phyloP scores from a whole-genome alignment of 1,284 basidiomycete species.

The Kwoniella shivajii region DNA sequence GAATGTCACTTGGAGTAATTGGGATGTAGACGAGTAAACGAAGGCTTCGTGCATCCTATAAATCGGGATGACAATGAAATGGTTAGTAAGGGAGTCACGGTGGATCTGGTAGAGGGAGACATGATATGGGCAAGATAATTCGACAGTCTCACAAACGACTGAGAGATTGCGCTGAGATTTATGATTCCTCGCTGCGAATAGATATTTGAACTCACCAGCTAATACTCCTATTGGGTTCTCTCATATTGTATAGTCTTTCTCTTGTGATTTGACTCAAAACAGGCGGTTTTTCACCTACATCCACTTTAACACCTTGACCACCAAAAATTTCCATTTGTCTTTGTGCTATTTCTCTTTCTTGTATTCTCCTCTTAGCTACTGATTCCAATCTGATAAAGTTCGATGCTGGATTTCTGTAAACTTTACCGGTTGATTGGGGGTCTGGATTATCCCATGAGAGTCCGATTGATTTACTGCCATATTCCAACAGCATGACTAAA shows the following conservation, averaged over 20 bases:
- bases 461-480: conserved; percentile 18
- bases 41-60: conserved; percentile 54
- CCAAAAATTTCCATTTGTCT: conserved; percentile 33
- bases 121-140: no score
- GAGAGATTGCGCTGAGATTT: no score
- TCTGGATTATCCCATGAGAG: conserved; percentile 28
- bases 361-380: conserved; percentile 26
- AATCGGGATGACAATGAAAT: background rate
- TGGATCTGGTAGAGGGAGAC: no score
- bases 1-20: conserved; percentile 51
- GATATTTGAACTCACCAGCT: conserved; percentile 37
- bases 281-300: conserved; percentile 40
- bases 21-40: conserved; percentile 43
- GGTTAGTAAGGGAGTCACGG: no score
- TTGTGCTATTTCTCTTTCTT: conserved; percentile 39
- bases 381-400: conserved; percentile 24
- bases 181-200: no score
- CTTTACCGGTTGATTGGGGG: conserved; percentile 13
- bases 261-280: conserved; percentile 25
- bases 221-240: conserved; percentile 46
- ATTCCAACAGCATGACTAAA: conserved; percentile 36
- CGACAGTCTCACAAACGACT: no score
- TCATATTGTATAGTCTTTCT: conserved; percentile 39
- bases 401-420: conserved; percentile 43
- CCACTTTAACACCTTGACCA: conserved; percentile 22